Evolutionary conservation across 768 basidiomycete genomes (phyloP).

Genomic region (Lactarius deliciosus): DNA sequence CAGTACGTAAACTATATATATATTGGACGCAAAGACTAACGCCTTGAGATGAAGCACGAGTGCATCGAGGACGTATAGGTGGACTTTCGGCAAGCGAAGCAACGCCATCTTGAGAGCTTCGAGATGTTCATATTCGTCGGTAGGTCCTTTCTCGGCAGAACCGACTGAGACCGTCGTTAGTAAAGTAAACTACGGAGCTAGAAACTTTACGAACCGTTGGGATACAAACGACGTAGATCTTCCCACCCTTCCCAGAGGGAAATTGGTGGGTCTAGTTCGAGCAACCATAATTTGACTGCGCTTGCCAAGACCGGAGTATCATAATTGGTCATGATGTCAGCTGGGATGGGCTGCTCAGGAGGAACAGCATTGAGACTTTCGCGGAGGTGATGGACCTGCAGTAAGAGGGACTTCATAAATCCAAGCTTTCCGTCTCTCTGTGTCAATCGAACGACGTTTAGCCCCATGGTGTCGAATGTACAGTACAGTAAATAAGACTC

Average conservation of each 20-base stretch:
- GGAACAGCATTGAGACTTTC: conserved; percentile 79
- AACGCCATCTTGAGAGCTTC: conserved; percentile 62
- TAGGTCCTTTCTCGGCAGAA: conserved; percentile 51
- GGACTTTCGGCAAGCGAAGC: conserved; percentile 71
- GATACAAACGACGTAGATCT: conserved; percentile 85
- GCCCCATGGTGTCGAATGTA: neutral
- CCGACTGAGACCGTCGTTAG: conserved; percentile 44
- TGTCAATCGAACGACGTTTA: conserved; percentile 13
- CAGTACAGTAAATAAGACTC: conserved; percentile 31
- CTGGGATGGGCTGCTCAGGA: conserved; percentile 46
- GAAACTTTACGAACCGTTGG: conserved; percentile 44
- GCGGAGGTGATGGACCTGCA: conserved; percentile 79
- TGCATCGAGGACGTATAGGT: conserved; percentile 76
- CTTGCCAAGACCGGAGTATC: conserved; percentile 87
- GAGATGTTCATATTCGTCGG: conserved; percentile 56
- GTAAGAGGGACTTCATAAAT: conserved; percentile 91
- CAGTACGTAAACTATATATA: conserved; percentile 3
- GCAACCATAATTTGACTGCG: conserved; percentile 80
- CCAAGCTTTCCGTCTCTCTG: conserved; percentile 88
- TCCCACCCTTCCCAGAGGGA: conserved; percentile 90
- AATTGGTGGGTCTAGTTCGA: conserved; percentile 90
- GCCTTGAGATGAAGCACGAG: conserved; percentile 72
- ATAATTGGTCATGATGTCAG: conserved; percentile 65
- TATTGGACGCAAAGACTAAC: conserved; percentile 38
- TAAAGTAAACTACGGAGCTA: neutral